These are phyloP conservation scores for Neoarthrinium moseri DNA, from an alignment of 2,329 filamentous ascomycete species.

Conservation along the genomic window DNA sequence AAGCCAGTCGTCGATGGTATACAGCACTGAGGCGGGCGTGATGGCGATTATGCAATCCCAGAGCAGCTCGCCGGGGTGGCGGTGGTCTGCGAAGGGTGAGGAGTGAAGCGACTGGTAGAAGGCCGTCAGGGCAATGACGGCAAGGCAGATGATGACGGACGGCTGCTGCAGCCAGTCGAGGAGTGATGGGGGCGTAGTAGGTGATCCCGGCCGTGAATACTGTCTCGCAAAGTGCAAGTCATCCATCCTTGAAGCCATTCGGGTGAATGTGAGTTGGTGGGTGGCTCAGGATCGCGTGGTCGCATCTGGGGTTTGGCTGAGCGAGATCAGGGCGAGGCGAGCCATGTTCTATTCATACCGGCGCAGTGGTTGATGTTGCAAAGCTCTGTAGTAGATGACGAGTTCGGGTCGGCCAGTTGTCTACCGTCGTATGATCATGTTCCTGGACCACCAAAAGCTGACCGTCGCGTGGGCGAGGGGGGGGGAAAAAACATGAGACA, in stretches of 20 bases:
- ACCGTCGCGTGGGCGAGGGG: too few relatives aligned
- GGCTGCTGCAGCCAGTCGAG: constrained; percentile 34
- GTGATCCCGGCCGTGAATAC: too few relatives aligned
- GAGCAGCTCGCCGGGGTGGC: constrained; percentile 41
- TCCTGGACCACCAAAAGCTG: too few relatives aligned
- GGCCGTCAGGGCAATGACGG: constrained; percentile 31
- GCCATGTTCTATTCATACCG: constrained; percentile 19
- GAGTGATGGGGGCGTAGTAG: too few relatives aligned
- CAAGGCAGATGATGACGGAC: constrained; percentile 31
- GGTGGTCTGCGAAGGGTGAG: constrained; percentile 28
- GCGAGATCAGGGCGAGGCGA: background rate
- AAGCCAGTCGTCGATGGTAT: constrained; percentile 55
- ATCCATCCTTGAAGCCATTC: too few relatives aligned
- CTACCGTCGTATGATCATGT: too few relatives aligned
- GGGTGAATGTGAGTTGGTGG: constrained; percentile 10
- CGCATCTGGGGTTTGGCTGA: background rate
- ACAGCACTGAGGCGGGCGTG: constrained; percentile 56
- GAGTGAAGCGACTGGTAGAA: constrained; percentile 33
- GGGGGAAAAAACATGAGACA: too few relatives aligned
- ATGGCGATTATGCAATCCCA: constrained; percentile 62
- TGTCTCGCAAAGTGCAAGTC: too few relatives aligned
- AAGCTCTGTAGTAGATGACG: too few relatives aligned
- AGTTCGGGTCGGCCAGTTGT: too few relatives aligned
- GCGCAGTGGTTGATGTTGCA: too few relatives aligned
- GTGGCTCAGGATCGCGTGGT: constrained; percentile 9